These are phyloP conservation scores for Colletotrichum viniferum DNA, from an alignment of 2,329 filamentous ascomycete genomes.

Conservation along the genomic window DNA sequence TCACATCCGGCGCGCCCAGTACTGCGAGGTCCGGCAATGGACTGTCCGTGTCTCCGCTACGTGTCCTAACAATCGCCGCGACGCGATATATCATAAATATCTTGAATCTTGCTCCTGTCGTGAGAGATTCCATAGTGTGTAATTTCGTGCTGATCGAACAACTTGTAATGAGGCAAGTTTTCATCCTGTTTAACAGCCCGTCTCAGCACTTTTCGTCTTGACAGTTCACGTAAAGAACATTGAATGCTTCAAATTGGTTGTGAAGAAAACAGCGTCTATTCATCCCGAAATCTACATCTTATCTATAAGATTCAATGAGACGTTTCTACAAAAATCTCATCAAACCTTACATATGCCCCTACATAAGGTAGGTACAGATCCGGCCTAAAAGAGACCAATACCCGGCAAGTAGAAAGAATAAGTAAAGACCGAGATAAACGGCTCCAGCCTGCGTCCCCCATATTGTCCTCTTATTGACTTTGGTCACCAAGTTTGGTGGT, in stretches of 20 bases:
- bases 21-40: neutral
- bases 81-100: no score
- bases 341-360: neutral
- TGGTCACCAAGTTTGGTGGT: neutral
- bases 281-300: neutral
- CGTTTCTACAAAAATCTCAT: neutral
- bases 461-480: neutral
- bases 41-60: neutral
- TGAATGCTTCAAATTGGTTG: neutral
- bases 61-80: fast-evolving
- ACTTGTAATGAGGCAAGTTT: neutral
- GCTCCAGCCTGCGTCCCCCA: neutral
- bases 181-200: neutral
- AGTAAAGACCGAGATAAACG: neutral
- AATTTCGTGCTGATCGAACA: neutral
- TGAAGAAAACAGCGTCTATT: neutral
- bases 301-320: fast-evolving
- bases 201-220: neutral
- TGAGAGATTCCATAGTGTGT: neutral
- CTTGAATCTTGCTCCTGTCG: no score
- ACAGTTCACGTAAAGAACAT: neutral
- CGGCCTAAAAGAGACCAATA: neutral
- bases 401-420: neutral
- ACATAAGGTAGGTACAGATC: neutral
- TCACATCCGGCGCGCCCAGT: neutral